Conservation (phyloP, 768 basidiomycete genomes). For the Gyrodon lividus region DNA sequence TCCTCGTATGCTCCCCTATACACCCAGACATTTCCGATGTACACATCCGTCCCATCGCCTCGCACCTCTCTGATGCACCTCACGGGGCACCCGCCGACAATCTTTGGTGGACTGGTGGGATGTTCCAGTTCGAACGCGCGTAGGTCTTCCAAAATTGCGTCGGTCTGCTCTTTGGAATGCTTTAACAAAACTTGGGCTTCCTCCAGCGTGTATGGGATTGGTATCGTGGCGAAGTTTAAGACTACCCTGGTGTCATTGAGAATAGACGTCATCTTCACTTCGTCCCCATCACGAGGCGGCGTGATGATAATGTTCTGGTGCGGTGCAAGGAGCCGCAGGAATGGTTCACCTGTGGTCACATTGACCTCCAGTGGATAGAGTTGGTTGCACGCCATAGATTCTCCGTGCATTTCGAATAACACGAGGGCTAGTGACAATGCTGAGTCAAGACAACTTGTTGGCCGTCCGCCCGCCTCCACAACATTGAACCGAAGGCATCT, state of each 20-base stretch:
- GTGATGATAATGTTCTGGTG: constrained; percentile 52
- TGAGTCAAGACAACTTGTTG: no score
- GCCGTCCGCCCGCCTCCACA: no score
- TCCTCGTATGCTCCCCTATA: constrained; percentile 4
- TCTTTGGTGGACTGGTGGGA: constrained; percentile 8
- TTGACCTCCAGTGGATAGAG: constrained; percentile 38
- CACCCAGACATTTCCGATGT: constrained; percentile 37
- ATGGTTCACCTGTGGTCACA: constrained; percentile 40
- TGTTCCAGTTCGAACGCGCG: neutral
- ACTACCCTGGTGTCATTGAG: constrained; percentile 48
- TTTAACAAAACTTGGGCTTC: constrained; percentile 36
- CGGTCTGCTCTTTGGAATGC: constrained; percentile 3
- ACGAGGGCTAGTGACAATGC: neutral
- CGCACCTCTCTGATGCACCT: constrained; percentile 45
- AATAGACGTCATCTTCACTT: constrained; percentile 30
- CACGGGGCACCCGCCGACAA: constrained; percentile 44
- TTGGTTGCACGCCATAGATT: constrained; percentile 4
- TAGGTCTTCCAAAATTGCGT: constrained; percentile 10
- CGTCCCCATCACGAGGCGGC: constrained; percentile 47
- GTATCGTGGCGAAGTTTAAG: constrained; percentile 38
- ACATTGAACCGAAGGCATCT: no score
- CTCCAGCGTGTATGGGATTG: constrained; percentile 45
- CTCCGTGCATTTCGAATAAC: neutral
- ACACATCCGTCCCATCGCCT: constrained; percentile 48
- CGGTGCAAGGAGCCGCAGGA: constrained; percentile 46